Evolutionary conservation across 108 stramenopile genomes (phyloP), one percentile per base, ranked within the genome.

Genomic region (Cyclotella choctawhatcheeana): DNA sequence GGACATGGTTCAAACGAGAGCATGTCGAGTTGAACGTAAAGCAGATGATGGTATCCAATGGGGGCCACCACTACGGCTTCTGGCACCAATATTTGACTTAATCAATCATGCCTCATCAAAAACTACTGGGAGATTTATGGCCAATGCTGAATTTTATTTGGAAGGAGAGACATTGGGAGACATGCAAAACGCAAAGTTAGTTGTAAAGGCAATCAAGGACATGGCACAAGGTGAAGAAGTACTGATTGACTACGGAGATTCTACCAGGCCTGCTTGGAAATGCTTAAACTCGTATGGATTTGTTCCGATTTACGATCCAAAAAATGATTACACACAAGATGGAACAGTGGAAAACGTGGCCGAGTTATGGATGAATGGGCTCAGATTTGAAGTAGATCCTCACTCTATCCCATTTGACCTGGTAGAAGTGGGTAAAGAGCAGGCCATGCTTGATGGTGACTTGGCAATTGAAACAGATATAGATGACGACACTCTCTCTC

Each of bases 1-100:
- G 51, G 79, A 81, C 44, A 59, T 81, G n/a, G 79, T 93, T 24
- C 88, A 91, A 65, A 93, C 92, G 0, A 65, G 92, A 43, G 73
- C 85, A 20, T 90, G 87, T 61, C 80, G 88, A 0, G 68, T 85
- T 5, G 79, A 82, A 18, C 51, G 81, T 13, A 48, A 18, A 10
- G 47, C 58, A 32, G 58, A 73, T 32, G 77, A 72, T 69, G 73
- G 69, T 6, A 65, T 52, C 7, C 82, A 74, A 43, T 77, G 64
- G 72, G 67, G 72, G 21, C 71, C 77, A 18, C 76, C 86, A 31
- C 47, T 90, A 13, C 80, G 88, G 37, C 54, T 86, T 5, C 29
- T 93, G 31, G 92, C 86, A 12, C 92, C 92, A 5, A 70, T 93
- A 4, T 93, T 93, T 74, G 92, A 93, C 53, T 71, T 88, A 32